Conservation (phyloP, 306 rosid species). For the Begonia masoniana region DNA sequence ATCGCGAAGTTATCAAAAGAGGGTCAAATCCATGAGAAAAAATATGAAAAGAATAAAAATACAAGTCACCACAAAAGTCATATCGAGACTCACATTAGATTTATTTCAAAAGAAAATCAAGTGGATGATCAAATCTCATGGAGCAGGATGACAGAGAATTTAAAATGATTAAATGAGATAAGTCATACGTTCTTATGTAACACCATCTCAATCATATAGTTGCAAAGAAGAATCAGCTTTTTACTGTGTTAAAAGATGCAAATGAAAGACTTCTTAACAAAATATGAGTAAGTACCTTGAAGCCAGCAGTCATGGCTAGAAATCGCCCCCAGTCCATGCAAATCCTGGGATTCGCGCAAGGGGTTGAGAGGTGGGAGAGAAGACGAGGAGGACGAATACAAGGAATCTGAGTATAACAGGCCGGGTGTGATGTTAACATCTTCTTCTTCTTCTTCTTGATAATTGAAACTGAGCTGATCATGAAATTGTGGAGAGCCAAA, state of each 20-base stretch:
- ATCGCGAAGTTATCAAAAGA: too few relatives aligned
- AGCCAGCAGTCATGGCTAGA: constrained; percentile 21
- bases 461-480: constrained; percentile 44
- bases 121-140: too few relatives aligned
- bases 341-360: constrained; percentile 14
- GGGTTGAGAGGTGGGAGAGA: constrained; percentile 32
- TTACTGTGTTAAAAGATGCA: too few relatives aligned
- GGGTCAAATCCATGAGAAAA: too few relatives aligned
- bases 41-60: too few relatives aligned
- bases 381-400: constrained; percentile 34
- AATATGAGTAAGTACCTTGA: constrained; percentile 26
- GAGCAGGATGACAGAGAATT: too few relatives aligned
- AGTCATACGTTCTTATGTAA: too few relatives aligned
- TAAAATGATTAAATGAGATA: too few relatives aligned
- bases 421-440: constrained; percentile 18
- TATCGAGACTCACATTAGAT: too few relatives aligned
- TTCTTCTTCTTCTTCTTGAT: constrained; percentile 25
- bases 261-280: not conserved
- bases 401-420: constrained; percentile 40
- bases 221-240: not conserved
- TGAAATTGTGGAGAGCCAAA: constrained; percentile 15
- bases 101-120: too few relatives aligned
- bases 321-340: constrained; percentile 8
- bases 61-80: too few relatives aligned
- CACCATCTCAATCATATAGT: too few relatives aligned